Conservation (phyloP, 306 rosid genomes). For the Quercus glauca region DNA sequence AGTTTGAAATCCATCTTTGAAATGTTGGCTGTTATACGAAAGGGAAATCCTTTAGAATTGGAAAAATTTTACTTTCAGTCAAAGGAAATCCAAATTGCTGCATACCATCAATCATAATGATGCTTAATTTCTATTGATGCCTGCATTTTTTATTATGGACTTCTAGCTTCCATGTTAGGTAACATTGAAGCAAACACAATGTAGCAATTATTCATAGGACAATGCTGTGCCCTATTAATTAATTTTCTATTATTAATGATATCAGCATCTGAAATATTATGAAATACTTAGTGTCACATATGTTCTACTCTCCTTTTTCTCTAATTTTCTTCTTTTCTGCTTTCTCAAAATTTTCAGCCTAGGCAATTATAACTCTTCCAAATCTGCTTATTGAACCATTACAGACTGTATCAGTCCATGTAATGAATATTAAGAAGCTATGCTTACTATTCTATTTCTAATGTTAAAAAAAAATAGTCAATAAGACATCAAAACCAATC, state of each 20-base stretch:
- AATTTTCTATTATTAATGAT: not conserved
- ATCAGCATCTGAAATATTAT: not conserved
- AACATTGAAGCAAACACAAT: too few species aligned
- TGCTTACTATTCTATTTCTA: not conserved
- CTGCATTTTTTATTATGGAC: too few species aligned
- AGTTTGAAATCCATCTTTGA: too few species aligned
- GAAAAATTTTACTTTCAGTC: too few species aligned
- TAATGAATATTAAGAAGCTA: not conserved
- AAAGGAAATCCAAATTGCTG: too few species aligned
- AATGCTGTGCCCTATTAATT: too few species aligned
- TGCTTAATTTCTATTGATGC: too few species aligned
- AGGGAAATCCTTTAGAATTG: too few species aligned
- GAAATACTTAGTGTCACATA: not conserved
- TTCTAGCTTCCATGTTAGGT: too few species aligned
- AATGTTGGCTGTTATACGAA: too few species aligned
- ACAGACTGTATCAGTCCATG: not conserved
- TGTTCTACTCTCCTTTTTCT: not conserved
- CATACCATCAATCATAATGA: too few species aligned
- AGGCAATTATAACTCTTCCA: not conserved
- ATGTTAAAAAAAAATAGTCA: not conserved
- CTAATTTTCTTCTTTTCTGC: not conserved
- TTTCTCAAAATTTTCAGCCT: not conserved
- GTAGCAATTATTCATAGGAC: too few species aligned
- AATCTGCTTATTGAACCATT: not conserved
- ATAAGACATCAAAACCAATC: not conserved